Evolutionary conservation across 805 yeast species (phyloP).

Genomic region (Kregervanrija pseudodelftensis): DNA sequence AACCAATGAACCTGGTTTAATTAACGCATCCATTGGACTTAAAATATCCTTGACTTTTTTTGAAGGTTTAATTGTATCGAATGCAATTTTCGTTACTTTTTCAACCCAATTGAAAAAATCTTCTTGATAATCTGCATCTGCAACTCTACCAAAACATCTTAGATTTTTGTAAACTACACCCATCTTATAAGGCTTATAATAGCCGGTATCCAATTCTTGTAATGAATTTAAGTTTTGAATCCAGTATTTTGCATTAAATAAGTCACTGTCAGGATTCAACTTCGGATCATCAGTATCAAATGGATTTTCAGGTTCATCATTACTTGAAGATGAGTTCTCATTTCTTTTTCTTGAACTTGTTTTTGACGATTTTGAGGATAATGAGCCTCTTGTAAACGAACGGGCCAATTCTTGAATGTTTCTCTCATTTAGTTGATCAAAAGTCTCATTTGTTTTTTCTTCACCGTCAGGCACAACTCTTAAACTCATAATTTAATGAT

Average conservation of each 20-base stretch:
- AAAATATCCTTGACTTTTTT: slow-evolving; percentile 37
- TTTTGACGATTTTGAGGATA: no score
- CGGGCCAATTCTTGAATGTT: no score
- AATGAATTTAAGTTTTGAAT: slow-evolving; percentile 49
- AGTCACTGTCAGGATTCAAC: slow-evolving; percentile 47
- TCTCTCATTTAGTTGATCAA: no score
- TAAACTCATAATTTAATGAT: no score
- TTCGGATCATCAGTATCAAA: slow-evolving; percentile 6
- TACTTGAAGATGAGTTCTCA: slow-evolving; percentile 17
- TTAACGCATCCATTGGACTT: slow-evolving; percentile 55
- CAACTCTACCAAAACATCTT: slow-evolving; percentile 51
- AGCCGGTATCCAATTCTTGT: slow-evolving; percentile 46
- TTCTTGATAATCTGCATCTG: slow-evolving; percentile 54
- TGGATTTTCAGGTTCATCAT: not conserved
- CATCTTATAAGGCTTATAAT: slow-evolving; percentile 49
- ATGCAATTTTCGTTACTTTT: slow-evolving; percentile 18
- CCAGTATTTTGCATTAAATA: slow-evolving; percentile 53
- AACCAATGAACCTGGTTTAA: slow-evolving; percentile 55
- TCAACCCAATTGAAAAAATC: slow-evolving; percentile 38
- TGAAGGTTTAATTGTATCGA: slow-evolving; percentile 3
- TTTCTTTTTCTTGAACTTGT: no score
- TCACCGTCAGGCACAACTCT: no score
- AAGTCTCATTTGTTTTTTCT: no score
- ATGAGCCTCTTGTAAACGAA: no score
- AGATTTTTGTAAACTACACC: slow-evolving; percentile 51